These are phyloP conservation scores for Yamadazyma phyllophila DNA, from an alignment of 805 yeast species.

Conservation along the genomic window DNA sequence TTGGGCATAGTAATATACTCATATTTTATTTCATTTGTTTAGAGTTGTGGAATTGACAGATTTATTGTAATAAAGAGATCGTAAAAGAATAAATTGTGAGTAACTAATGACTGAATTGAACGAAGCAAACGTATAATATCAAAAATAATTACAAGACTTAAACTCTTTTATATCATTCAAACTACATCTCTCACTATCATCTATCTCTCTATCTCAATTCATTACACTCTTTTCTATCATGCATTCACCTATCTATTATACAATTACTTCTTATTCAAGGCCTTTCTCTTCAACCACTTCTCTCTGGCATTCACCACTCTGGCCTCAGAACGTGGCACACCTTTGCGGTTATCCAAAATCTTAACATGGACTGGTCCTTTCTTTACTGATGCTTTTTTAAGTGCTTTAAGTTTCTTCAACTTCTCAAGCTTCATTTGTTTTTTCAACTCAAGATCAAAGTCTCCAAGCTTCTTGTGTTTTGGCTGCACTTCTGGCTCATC, in stretches of 20 bases:
- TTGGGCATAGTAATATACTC: no score
- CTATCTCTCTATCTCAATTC: no score
- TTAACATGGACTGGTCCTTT: constrained; percentile 43
- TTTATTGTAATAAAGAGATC: no score
- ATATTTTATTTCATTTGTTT: no score
- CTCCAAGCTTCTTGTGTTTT: constrained; percentile 34
- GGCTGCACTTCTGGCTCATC: not conserved
- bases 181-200: no score
- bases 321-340: constrained; percentile 38
- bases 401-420: constrained; percentile 23
- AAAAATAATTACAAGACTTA: no score
- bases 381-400: constrained; percentile 24
- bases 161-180: no score
- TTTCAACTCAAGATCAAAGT: constrained; percentile 26
- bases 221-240: not conserved
- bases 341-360: constrained; percentile 24
- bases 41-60: no score
- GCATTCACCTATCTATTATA: constrained; percentile 4
- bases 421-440: constrained; percentile 36
- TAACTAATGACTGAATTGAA: no score
- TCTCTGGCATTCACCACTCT: constrained; percentile 29
- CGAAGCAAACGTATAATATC: no score
- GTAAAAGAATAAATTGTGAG: no score
- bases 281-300: constrained; percentile 41
- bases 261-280: constrained; percentile 31